A percentile compares a stretch with the other conserved stretches of the same genome.
These are phyloP conservation scores for Pyricularia pennisetigena DNA, from an alignment of 2,329 filamentous ascomycete genomes.

Conservation along the genomic window DNA sequence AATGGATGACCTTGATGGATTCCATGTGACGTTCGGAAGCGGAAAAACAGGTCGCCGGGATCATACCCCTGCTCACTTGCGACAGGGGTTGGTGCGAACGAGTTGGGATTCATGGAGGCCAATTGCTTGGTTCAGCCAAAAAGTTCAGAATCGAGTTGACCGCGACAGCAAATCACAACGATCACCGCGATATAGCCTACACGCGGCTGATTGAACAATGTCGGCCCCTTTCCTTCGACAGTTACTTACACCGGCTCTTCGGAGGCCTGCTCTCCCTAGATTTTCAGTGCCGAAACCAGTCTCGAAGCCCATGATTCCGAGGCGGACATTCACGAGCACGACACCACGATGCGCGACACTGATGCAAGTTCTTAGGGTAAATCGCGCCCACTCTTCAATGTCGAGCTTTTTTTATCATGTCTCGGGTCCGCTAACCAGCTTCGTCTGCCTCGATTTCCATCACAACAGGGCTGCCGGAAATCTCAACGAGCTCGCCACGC, in stretches of 20 bases:
- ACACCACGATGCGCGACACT: slow-evolving; percentile 51
- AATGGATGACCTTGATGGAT: not conserved
- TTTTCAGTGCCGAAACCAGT: slow-evolving; percentile 8
- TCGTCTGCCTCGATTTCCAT: not conserved
- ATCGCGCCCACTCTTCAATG: slow-evolving; percentile 8
- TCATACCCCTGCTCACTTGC: not conserved
- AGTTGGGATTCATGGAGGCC: not conserved
- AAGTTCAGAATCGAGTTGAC: not conserved
- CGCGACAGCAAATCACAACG: not conserved
- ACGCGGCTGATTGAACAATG: slow-evolving; percentile 14
- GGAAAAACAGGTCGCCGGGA: not conserved
- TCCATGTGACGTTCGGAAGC: not conserved
- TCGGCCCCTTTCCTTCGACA: slow-evolving; percentile 24
- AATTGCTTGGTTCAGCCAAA: not conserved
- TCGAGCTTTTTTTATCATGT: not conserved
- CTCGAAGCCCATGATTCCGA: slow-evolving; percentile 21
- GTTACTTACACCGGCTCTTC: slow-evolving; percentile 14
- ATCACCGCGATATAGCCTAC: not conserved
- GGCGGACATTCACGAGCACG: slow-evolving; percentile 27
- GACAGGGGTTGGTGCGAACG: not conserved
- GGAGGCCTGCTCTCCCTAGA: not conserved
- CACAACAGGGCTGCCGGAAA: slow-evolving; percentile 59
- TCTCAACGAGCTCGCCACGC: slow-evolving; percentile 75
- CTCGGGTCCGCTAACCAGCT: not conserved
- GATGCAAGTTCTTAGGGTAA: slow-evolving; percentile 58